Base-by-base conservation (phyloP, 2,329 filamentous ascomycete genomes). In the Lecanoromycetidae sp. region DNA sequence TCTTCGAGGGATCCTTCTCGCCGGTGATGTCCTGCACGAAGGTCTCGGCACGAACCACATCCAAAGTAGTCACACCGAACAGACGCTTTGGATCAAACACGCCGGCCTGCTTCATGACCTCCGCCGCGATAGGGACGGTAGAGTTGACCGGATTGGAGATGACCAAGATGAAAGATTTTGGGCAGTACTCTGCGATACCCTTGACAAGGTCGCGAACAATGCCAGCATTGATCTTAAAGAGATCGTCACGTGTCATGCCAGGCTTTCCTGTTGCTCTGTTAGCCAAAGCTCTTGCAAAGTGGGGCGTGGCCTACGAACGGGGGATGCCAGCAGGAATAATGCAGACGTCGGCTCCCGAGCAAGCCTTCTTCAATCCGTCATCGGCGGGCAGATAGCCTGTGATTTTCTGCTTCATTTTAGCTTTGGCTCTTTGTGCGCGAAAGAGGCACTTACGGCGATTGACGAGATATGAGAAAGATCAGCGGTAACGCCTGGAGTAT, bases 91-190 rank as follows among this genome's bases (percentile, higher is more conserved):
- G 75, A 75, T 98, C 84, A 71, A 96, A 98, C 62, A 94, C 87
- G 58, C 81, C 81, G 66, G 87, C 87, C 59, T 77, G 75, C 80
- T 95, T 96, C 66, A 98, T 82, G 52, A 95, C 85, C 75, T 98
- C 91, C 58, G 88, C 91, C 55, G 91, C 85, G 63, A 98, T 95
- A 55, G 91, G 91, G 49, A 98, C 91, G 49, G 91, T 98, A 44
- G 87, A 94, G 82, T 98, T 98, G 70, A 98, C 91, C 50, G 91
- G 91, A 79, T 98, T 98, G 62, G 90, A 96, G 70, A 98, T 98
- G 73, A 98, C 81, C 56, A 96, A 80, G 65, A 94, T 80, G 71
- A 82, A 94, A 47, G 91, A 91, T 67, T 95, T 93, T 64, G 91
- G 91, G 65, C 81, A 82, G 62, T 83, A 79, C 65, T 95, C 81